Evolutionary conservation across 257 asterid genomes (phyloP).

Genomic region (Lavandula angustifolia): DNA sequence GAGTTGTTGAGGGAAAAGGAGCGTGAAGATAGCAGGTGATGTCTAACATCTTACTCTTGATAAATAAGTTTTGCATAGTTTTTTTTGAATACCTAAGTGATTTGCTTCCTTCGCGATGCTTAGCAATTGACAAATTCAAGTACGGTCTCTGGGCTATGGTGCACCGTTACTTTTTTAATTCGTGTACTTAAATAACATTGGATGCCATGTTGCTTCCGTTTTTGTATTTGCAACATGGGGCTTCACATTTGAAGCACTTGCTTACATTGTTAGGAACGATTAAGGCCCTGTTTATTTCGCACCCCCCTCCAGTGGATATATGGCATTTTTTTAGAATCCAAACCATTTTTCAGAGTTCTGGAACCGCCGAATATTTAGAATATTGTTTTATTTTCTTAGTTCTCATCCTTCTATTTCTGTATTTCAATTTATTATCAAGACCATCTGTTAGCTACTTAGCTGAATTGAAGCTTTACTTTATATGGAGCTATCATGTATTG

Average conservation of each 20-base stretch:
- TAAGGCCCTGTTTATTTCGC: neutral
- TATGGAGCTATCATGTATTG: neutral
- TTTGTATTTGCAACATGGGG: slow-evolving; percentile 10
- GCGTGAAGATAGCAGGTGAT: slow-evolving; percentile 93
- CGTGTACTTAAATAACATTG: neutral
- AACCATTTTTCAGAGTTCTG: neutral
- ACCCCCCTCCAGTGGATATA: neutral
- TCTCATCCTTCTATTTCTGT: slow-evolving; percentile 5
- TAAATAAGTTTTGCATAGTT: neutral
- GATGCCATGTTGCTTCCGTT: neutral
- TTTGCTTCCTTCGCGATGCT: slow-evolving; percentile 1
- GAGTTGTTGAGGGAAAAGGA: slow-evolving; percentile 64
- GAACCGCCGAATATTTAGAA: neutral
- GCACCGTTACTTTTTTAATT: neutral
- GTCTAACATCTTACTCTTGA: slow-evolving; percentile 18
- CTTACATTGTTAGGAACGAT: slow-evolving; percentile 7
- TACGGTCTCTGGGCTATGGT: no score
- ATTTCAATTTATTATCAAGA: neutral
- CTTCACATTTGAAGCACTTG: neutral
- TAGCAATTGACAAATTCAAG: no score
- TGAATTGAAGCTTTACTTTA: slow-evolving; percentile 21
- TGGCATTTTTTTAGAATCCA: neutral
- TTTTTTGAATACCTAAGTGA: neutral
- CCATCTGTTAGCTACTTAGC: slow-evolving; percentile 19
- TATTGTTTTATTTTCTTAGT: neutral